Evolutionary conservation across 345 rosid genomes (phyloP), one percentile per base, ranked within the genome.

Genomic region (Hevea brasiliensis): DNA sequence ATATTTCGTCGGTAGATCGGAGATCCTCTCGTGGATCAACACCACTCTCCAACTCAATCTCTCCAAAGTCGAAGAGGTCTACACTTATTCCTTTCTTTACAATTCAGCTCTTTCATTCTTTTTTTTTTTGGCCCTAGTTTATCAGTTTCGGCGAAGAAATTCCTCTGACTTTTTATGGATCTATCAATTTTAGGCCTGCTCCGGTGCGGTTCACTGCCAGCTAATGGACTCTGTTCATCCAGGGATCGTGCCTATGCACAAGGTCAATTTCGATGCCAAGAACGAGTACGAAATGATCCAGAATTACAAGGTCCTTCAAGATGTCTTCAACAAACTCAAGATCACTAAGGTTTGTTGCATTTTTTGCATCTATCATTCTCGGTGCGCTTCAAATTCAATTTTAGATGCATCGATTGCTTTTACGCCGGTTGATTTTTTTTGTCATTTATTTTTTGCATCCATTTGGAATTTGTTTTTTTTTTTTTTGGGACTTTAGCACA

Each of bases 271-370:
- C 62, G 97, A 96, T 47, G 97, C 98, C 6, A 96, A 93, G 84
- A 93, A 76, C 65, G 99, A 96, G 82, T 96, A 91, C 81, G 98
- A 96, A 84, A 96, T 89, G 99, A 96, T 96, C 21, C 98, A 96
- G 78, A 96, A 93, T 77, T 96, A 90, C 71, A 93, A 96, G 78
- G 94, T 96, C 44, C 97, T 93, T 58, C 99, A 96, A 81, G 99
- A 93, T 58, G 97, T 93, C 45, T 96, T 96, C 79, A 96, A 93
- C 84, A 96, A 96, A 61, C 92, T 93, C 78, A 96, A 96, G 75
- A 85, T 96, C 85, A 87, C 95, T n/a, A 96, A 96, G 98, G 99
- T 96, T 60, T 23, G n/a, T 26, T 27, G 15, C 10, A 7, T 66
- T 67, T 32, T 32, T 51, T 1, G 7, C 20, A 9, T 8, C 23